Evolutionary conservation across 139 green algal species (phyloP).

Genomic region (Astrephomene gubernaculifera): DNA sequence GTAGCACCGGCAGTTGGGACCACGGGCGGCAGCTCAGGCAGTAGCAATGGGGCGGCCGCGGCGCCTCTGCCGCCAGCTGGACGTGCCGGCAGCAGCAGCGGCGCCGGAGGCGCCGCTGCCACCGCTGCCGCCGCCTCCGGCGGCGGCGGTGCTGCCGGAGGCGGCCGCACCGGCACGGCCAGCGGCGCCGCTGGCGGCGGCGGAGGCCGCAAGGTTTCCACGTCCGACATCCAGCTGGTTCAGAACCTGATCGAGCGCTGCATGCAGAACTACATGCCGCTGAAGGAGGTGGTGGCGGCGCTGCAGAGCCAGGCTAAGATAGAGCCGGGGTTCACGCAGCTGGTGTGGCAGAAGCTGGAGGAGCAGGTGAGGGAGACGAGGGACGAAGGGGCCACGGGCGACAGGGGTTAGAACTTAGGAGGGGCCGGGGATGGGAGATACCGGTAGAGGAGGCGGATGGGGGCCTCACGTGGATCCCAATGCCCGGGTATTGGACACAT

Average conservation of each 20-base stretch:
- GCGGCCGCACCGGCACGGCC: not conserved
- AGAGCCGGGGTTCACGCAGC: constrained; percentile 88
- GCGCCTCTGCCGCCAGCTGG: no score
- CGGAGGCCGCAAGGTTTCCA: constrained; percentile 69
- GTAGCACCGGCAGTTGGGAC: not conserved
- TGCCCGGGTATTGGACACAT: no score
- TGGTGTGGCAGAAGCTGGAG: constrained; percentile 96
- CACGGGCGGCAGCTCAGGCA: not conserved
- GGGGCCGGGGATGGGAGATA: no score
- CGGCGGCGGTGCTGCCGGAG: not conserved
- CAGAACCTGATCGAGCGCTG: constrained; percentile 96
- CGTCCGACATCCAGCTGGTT: constrained; percentile 88
- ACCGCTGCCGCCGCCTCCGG: not conserved
- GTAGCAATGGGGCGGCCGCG: not conserved
- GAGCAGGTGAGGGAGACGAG: constrained; percentile 62
- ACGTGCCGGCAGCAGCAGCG: no score
- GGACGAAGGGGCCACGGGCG: no score
- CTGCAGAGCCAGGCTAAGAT: constrained; percentile 75
- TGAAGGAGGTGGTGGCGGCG: constrained; percentile 84
- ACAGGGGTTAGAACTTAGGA: no score
- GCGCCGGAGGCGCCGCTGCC: not conserved
- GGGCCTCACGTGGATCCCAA: no score
- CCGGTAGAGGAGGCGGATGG: no score
- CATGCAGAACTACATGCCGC: constrained; percentile 93
- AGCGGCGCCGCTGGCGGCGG: not conserved